Conservation (phyloP, 2,329 filamentous ascomycete genomes). For the Penicillium sp. region DNA sequence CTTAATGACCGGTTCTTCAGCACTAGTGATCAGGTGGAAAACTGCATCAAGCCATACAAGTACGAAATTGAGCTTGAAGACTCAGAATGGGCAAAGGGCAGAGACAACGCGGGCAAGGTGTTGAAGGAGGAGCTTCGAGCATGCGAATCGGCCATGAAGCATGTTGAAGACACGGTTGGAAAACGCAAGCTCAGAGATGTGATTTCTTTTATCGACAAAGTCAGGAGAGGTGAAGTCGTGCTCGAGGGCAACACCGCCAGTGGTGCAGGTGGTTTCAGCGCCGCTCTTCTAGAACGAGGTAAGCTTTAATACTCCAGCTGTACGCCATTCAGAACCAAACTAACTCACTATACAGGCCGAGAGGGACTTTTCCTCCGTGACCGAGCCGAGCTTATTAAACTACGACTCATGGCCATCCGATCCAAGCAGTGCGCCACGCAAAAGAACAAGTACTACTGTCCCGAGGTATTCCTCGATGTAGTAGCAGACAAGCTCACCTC, state of each 20-base stretch:
- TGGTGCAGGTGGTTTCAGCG: slow-evolving; percentile 90
- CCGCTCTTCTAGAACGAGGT: slow-evolving; percentile 79
- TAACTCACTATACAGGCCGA: slow-evolving; percentile 56
- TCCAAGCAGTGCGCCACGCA: slow-evolving; percentile 79
- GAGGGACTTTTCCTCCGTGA: slow-evolving; percentile 94
- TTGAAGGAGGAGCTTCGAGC: slow-evolving; percentile 84
- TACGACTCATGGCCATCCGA: slow-evolving; percentile 82
- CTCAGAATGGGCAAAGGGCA: slow-evolving; percentile 77
- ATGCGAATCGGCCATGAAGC: slow-evolving; percentile 72
- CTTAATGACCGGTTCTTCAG: slow-evolving; percentile 93
- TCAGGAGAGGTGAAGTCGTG: slow-evolving; percentile 76
- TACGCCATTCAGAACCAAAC: not conserved
- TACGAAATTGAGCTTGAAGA: slow-evolving; percentile 95
- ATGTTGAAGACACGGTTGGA: slow-evolving; percentile 72
- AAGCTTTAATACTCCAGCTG: slow-evolving; percentile 26
- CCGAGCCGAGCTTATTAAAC: slow-evolving; percentile 80
- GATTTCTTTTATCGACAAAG: slow-evolving; percentile 83
- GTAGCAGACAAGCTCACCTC: slow-evolving; percentile 91
- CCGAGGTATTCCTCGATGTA: slow-evolving; percentile 95
- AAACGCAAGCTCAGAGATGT: slow-evolving; percentile 84
- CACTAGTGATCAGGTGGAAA: slow-evolving; percentile 95
- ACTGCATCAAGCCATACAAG: slow-evolving; percentile 98
- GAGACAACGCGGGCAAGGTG: slow-evolving; percentile 74
- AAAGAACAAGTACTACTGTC: slow-evolving; percentile 93
- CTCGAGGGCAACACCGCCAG: slow-evolving; percentile 78